phyloP scores from a whole-genome alignment of 2,329 filamentous ascomycete species.

The Gnomoniopsis sp. region DNA sequence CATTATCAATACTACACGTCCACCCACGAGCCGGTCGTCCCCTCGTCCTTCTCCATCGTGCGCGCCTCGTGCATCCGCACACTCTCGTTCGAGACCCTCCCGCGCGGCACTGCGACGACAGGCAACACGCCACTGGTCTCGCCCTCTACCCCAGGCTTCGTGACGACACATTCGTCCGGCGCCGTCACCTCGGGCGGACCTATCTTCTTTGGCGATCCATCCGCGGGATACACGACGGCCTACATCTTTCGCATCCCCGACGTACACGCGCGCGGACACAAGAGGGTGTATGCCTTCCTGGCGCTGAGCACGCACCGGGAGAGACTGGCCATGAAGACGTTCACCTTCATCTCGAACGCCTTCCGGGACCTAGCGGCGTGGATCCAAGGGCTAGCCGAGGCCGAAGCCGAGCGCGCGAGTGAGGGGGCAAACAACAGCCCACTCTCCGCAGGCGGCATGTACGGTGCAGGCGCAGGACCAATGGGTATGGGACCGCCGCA shows the following conservation, averaged over 20 bases:
- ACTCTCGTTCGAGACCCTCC: conserved; percentile 63
- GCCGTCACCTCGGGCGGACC: conserved; percentile 59
- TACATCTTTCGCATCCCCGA: conserved; percentile 70
- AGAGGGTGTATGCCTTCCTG: conserved; percentile 66
- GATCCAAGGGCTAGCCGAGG: conserved; percentile 63
- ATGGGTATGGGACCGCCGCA: conserved; percentile 26
- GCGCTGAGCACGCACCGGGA: conserved; percentile 64
- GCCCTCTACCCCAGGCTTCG: conserved; percentile 40
- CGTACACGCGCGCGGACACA: conserved; percentile 63
- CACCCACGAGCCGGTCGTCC: conserved; percentile 60
- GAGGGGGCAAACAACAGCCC: conserved; percentile 29
- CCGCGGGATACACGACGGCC: conserved; percentile 65
- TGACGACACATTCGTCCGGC: conserved; percentile 51
- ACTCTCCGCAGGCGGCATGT: conserved; percentile 36
- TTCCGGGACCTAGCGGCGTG: conserved; percentile 63
- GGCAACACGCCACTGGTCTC: conserved; percentile 31
- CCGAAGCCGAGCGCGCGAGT: conserved; percentile 53
- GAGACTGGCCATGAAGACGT: conserved; percentile 62
- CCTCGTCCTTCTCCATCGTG: conserved; percentile 63
- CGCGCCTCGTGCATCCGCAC: conserved; percentile 65
- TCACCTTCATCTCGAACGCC: conserved; percentile 57
- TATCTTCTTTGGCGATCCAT: conserved; percentile 65
- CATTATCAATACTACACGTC: conserved; percentile 68
- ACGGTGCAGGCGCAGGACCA: conserved; percentile 34
- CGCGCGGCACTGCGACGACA: conserved; percentile 44